Evolutionary conservation across 2,329 filamentous ascomycete genomes (phyloP).

Genomic region (Fusarium sulawesiense): DNA sequence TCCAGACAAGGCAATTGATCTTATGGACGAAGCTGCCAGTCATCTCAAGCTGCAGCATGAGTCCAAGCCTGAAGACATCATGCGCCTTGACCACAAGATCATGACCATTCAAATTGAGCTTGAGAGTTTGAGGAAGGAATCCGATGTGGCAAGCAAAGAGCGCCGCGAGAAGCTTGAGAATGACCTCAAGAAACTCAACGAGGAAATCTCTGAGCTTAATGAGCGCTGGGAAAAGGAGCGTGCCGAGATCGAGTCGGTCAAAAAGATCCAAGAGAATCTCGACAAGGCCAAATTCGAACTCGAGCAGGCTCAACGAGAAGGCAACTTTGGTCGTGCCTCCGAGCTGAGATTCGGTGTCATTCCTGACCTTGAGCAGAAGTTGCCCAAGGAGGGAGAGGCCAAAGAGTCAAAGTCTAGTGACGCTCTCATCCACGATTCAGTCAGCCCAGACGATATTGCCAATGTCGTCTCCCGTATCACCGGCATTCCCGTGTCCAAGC

Average conservation of each 20-base stretch:
- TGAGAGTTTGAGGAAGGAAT: slow-evolving; percentile 94
- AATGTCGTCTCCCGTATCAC: slow-evolving; percentile 90
- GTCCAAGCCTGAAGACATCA: slow-evolving; percentile 94
- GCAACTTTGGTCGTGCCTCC: slow-evolving; percentile 90
- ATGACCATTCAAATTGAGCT: slow-evolving; percentile 98
- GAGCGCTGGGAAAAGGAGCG: slow-evolving; percentile 92
- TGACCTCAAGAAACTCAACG: slow-evolving; percentile 79
- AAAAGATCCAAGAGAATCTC: slow-evolving; percentile 87
- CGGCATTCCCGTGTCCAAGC: slow-evolving; percentile 90
- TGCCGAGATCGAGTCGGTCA: slow-evolving; percentile 85
- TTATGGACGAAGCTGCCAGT: slow-evolving; percentile 95
- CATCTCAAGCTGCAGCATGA: slow-evolving; percentile 93
- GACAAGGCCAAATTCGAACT: slow-evolving; percentile 87
- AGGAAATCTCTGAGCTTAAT: slow-evolving; percentile 78
- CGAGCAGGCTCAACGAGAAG: slow-evolving; percentile 86
- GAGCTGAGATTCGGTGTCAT: slow-evolving; percentile 91
- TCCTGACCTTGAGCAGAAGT: slow-evolving; percentile 79
- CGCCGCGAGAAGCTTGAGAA: slow-evolving; percentile 86
- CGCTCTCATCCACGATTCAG: slow-evolving; percentile 87
- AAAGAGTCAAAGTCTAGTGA: slow-evolving; percentile 54
- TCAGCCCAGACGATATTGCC: slow-evolving; percentile 95
- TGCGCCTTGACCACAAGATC: slow-evolving; percentile 90
- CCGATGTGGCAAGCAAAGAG: slow-evolving; percentile 88
- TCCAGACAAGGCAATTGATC: slow-evolving; percentile 95
- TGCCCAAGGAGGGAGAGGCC: slow-evolving; percentile 77